Conservation (phyloP, 202 grass and related monocot genomes). For the Setaria viridis region DNA sequence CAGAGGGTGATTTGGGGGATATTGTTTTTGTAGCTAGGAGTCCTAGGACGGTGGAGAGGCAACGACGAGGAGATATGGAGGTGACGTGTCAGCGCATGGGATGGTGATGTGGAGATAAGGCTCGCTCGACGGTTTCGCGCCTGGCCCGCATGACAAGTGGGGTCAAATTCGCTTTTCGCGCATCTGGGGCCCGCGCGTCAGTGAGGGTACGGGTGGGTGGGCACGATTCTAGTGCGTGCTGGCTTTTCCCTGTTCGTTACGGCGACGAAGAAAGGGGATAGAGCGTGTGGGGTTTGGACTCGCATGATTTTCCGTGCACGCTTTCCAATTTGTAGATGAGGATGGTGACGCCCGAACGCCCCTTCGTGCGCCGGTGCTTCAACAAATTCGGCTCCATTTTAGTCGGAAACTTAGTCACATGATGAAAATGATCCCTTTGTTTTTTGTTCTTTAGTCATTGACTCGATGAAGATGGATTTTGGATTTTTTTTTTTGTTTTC, state of each 20-base stretch:
- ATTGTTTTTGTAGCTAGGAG: neutral
- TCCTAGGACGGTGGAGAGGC: conserved; percentile 9
- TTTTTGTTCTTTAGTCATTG: too few relatives aligned
- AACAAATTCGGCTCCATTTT: too few relatives aligned
- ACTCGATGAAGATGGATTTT: too few relatives aligned
- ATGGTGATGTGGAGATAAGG: conserved; percentile 48
- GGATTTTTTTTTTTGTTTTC: too few relatives aligned
- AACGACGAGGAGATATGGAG: conserved; percentile 17
- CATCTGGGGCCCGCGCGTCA: accelerated
- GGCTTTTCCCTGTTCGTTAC: neutral
- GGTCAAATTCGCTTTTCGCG: accelerated
- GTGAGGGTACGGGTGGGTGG: accelerated
- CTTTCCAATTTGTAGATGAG: neutral
- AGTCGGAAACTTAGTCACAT: too few relatives aligned
- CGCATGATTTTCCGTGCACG: conserved; percentile 18
- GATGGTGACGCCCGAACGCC: neutral
- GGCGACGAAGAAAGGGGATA: neutral
- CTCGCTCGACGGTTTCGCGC: neutral
- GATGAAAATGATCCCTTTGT: too few relatives aligned
- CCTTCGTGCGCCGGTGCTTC: too few relatives aligned
- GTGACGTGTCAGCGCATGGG: conserved; percentile 43
- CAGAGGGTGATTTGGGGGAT: neutral
- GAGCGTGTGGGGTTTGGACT: neutral
- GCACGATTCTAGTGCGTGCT: neutral
- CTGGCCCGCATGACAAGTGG: neutral